A percentile compares a stretch with the other conserved stretches of the same genome.
Evolutionary conservation across 106 monocot genomes (phyloP).

Genomic region (Apostasia shenzhenica): DNA sequence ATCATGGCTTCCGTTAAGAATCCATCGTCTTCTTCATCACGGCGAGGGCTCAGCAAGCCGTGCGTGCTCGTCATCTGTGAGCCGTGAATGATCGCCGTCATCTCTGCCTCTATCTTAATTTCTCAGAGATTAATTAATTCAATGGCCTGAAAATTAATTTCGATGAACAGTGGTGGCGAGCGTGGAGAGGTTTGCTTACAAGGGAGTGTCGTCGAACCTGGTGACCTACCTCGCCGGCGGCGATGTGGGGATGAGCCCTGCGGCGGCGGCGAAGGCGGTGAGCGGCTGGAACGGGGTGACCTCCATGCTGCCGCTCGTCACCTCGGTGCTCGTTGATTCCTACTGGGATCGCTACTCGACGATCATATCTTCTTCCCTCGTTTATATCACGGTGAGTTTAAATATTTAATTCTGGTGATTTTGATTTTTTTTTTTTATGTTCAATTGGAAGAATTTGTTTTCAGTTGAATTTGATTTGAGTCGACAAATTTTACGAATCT

Average conservation of each 20-base stretch:
- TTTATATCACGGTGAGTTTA: slow-evolving; percentile 57
- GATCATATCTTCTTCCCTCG: slow-evolving; percentile 58
- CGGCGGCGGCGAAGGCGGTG: slow-evolving; percentile 76
- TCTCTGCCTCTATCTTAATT: neutral
- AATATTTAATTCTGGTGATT: neutral
- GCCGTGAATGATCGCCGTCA: neutral
- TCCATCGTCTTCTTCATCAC: too few species aligned
- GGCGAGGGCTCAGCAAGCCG: slow-evolving; percentile 40
- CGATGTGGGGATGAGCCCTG: slow-evolving; percentile 57
- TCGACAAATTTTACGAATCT: neutral
- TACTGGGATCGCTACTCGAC: slow-evolving; percentile 89
- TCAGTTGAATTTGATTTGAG: neutral
- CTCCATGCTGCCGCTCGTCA: slow-evolving; percentile 80
- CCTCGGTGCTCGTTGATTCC: slow-evolving; percentile 73
- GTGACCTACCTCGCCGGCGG: slow-evolving; percentile 84
- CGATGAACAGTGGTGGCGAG: slow-evolving; percentile 68
- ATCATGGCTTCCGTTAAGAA: too few species aligned
- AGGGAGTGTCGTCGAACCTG: slow-evolving; percentile 91
- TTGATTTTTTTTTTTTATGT: neutral
- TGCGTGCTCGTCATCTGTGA: slow-evolving; percentile 86
- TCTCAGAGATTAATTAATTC: neutral
- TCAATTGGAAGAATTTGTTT: too few species aligned
- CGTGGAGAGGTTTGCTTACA: slow-evolving; percentile 92
- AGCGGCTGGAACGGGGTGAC: slow-evolving; percentile 80
- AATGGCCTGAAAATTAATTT: neutral